Conservation (phyloP, 2,329 filamentous ascomycete genomes). For the Colletotrichum liaoningense region DNA sequence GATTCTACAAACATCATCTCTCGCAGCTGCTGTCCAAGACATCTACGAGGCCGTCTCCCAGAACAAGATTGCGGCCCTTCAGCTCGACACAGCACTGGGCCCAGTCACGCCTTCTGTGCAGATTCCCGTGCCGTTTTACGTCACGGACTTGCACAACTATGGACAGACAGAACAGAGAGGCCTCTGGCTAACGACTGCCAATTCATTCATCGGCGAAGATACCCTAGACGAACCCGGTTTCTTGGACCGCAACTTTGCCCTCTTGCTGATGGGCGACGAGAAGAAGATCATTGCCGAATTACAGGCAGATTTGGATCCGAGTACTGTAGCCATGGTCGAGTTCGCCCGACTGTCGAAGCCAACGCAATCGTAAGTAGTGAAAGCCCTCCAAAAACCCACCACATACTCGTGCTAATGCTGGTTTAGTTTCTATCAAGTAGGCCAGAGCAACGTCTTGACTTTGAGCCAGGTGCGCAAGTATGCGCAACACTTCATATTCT, state of each 20-base stretch:
- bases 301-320: constrained; percentile 79
- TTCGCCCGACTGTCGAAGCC: constrained; percentile 82
- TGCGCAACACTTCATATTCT: constrained; percentile 94
- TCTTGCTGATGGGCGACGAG: constrained; percentile 87
- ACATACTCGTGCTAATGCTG: background rate
- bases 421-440: constrained; percentile 73
- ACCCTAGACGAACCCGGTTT: constrained; percentile 73
- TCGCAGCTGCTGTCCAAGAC: constrained; percentile 85
- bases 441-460: constrained; percentile 77
- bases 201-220: constrained; percentile 78
- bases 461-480: constrained; percentile 86
- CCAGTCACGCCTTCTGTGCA: constrained; percentile 72
- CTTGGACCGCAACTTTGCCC: constrained; percentile 86
- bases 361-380: constrained; percentile 66
- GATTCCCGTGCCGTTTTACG: constrained; percentile 74
- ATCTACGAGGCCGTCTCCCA: constrained; percentile 84
- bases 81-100: constrained; percentile 73
- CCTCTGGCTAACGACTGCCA: constrained; percentile 88
- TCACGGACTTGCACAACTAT: constrained; percentile 77
- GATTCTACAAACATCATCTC: constrained; percentile 77
- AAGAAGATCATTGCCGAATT: constrained; percentile 79
- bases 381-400: no score
- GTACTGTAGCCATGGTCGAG: constrained; percentile 82
- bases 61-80: constrained; percentile 87
- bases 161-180: constrained; percentile 78